These are phyloP conservation scores for Thuidium tamariscinum DNA, from an alignment of 225 moss, liverwort and hornwort species.

Conservation along the genomic window DNA sequence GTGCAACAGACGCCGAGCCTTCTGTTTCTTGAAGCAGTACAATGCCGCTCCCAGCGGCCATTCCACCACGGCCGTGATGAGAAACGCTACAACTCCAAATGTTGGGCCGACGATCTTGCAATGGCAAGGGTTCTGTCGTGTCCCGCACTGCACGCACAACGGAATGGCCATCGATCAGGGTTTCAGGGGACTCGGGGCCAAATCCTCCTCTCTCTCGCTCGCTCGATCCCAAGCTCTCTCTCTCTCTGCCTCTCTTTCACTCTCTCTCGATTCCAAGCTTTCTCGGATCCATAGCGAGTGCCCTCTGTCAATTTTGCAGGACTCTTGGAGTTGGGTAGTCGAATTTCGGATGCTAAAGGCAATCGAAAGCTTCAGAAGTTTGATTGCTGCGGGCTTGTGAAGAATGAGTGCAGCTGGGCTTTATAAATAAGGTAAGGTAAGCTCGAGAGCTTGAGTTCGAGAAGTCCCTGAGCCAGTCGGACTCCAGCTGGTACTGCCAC, in stretches of 20 bases:
- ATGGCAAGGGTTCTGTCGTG: slow-evolving; percentile 33
- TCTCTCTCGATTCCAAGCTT: neutral
- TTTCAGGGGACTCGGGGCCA: neutral
- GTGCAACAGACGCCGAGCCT: slow-evolving; percentile 45
- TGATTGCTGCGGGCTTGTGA: too few relatives aligned
- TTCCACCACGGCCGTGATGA: slow-evolving; percentile 36
- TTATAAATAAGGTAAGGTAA: neutral
- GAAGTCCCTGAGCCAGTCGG: neutral
- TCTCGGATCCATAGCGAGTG: neutral
- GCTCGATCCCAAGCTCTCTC: neutral
- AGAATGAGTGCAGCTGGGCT: too few relatives aligned
- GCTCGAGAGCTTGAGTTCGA: neutral
- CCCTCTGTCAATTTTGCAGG: neutral
- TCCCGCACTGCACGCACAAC: slow-evolving; percentile 46
- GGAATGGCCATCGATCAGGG: slow-evolving; percentile 21
- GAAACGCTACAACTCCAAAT: slow-evolving; percentile 34
- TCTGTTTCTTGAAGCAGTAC: slow-evolving; percentile 31
- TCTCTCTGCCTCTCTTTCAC: too few relatives aligned
- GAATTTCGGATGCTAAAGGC: neutral
- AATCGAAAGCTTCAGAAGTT: neutral
- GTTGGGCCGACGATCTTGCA: slow-evolving; percentile 55
- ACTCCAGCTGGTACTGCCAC: neutral
- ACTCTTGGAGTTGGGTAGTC: neutral
- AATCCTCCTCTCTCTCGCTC: neutral
- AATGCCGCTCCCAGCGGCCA: slow-evolving; percentile 42